Evolutionary conservation across 1,139 yeast genomes (phyloP), one percentile per base, ranked within the genome.

Genomic region (Pichia sp.): DNA sequence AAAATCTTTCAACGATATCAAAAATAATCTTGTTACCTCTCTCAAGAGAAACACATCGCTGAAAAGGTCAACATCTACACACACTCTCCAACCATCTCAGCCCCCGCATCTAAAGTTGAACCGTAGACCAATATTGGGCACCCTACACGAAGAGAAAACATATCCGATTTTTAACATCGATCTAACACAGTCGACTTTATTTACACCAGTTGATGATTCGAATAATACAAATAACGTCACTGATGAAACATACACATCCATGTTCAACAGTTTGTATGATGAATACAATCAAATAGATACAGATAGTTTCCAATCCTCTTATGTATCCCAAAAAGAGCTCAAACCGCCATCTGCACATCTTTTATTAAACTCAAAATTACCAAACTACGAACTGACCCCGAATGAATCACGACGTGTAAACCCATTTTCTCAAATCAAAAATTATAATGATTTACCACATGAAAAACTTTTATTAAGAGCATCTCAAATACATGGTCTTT

Each of bases 291-390:
- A 15, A 11, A 40, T 14, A 21, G 38, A 40, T 8, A 17, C 34
- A 3, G 38, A 34, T 17, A 47, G 46, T 34, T 12, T 17, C 11
- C 33, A 35, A 30, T 35, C 42, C 2, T 48, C 48, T 7, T 21
- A 40, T 15, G 20, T 41, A 4, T 46, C 44, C 27, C 31, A 40
- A 14, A 48, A 46, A 11, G 43, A 46, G 20, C 41, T 42, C 22
- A 27, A 37, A 4, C n/a, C n/a, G n/a, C n/a, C n/a, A n/a, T n/a
- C n/a, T n/a, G n/a, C n/a, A n/a, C n/a, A n/a, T n/a, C n/a, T n/a
- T n/a, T n/a, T n/a, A n/a, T n/a, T n/a, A n/a, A n/a, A n/a, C 18
- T 48, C 52, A 3, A 18, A 33, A 22, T 42, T 42, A 21, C 49
- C 52, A 27, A 48, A 45, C 15, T 48, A 18, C 21, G 20, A 40